Conservation (phyloP, 176 grass and related monocot genomes). For the Oryza coarctata region DNA sequence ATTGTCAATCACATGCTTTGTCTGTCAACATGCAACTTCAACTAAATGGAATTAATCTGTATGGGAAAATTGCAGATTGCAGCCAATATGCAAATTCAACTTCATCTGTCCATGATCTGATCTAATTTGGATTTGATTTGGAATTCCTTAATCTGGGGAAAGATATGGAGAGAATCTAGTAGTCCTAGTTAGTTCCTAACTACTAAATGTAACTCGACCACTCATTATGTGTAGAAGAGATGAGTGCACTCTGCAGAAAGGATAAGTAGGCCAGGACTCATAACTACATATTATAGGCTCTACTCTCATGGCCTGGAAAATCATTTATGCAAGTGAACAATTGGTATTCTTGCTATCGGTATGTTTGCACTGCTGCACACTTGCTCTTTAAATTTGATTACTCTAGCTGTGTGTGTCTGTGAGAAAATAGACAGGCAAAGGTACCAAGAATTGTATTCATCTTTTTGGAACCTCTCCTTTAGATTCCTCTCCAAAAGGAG, state of each 20-base stretch:
- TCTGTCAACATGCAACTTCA: constrained; percentile 8
- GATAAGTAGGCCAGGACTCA: not conserved
- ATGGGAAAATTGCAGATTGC: not conserved
- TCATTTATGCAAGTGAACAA: not conserved
- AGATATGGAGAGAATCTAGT: constrained; percentile 1
- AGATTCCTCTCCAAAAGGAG: not conserved
- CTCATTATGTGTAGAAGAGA: not conserved
- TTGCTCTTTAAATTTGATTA: constrained; percentile 18
- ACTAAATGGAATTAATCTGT: constrained; percentile 13
- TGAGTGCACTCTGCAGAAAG: not conserved
- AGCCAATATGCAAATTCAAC: not conserved
- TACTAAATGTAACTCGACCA: not conserved
- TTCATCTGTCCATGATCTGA: not conserved
- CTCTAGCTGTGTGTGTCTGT: not conserved
- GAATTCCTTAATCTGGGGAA: not conserved
- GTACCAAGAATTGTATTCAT: not conserved
- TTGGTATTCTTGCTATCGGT: not conserved
- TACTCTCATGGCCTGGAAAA: not conserved
- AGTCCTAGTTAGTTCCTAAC: not conserved
- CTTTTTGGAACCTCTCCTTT: not conserved
- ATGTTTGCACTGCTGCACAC: not conserved
- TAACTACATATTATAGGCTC: not conserved
- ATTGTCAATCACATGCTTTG: not conserved
- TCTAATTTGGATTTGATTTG: constrained; percentile 8
- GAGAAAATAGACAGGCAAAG: constrained; percentile 7